Conservation (phyloP, 768 basidiomycete species). For the Trametes elegans region DNA sequence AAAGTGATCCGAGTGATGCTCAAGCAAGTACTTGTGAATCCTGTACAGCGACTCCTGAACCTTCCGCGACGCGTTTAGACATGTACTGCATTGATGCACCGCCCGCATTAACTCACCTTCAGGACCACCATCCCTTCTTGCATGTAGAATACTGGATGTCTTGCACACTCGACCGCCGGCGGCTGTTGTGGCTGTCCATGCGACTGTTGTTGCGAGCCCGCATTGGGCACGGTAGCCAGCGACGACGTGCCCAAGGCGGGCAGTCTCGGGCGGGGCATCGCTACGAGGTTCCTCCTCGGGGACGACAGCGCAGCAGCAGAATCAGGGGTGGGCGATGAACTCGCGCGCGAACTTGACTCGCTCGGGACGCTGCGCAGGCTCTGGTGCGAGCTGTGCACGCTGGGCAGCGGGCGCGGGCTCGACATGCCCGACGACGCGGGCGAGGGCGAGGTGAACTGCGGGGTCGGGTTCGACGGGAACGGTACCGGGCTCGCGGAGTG, state of each 20-base stretch:
- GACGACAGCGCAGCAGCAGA: conserved; percentile 15
- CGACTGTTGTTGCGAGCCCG: background rate
- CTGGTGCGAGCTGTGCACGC: conserved; percentile 7
- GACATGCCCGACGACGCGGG: background rate
- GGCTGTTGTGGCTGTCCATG: background rate
- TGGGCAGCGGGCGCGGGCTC: conserved; percentile 14
- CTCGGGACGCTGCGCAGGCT: conserved; percentile 13
- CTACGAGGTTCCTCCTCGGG: background rate
- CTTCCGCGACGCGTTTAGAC: conserved; percentile 23
- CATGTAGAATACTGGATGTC: conserved; percentile 20
- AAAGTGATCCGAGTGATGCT: conserved; percentile 38
- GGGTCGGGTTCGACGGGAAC: conserved; percentile 9
- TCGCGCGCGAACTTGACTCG: background rate
- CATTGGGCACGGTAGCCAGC: background rate
- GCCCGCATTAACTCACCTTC: background rate
- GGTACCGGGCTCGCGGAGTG: conserved; percentile 3
- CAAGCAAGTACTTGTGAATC: conserved; percentile 40
- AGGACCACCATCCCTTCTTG: conserved; percentile 21
- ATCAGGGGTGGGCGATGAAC: conserved; percentile 5
- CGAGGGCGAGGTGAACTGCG: conserved; percentile 7
- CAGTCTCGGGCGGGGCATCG: conserved; percentile 10
- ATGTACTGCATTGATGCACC: background rate
- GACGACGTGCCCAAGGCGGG: conserved; percentile 5
- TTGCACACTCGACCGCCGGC: background rate
- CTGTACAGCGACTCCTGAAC: conserved; percentile 39